Evolutionary conservation across 148 eudicot genomes (phyloP), one percentile per base, ranked within the genome.

Genomic region (Arbutus unedo): DNA sequence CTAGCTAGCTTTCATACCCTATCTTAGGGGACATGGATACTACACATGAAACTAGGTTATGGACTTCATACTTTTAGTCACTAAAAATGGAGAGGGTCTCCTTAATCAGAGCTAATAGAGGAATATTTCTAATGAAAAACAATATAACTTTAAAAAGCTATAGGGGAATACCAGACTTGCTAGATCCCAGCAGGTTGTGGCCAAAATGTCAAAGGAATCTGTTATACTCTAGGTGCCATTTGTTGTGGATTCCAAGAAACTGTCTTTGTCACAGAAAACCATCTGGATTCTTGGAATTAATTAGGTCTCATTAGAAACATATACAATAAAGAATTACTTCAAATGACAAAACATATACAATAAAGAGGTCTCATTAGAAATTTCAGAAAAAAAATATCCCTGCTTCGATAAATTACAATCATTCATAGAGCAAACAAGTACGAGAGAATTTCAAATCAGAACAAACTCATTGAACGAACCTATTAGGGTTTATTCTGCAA

Each of bases 151-250:
- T 23, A 25, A 49, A 49, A 57, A 41, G 51, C 43, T 76, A 14
- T 41, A 16, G 43, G 70, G 70, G 55, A 84, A 80, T 74, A 49
- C 74, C 80, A 68, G 18, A 64, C 75, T 50, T 80, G 54, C 86
- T 60, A 79, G 60, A 84, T 25, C 82, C 75, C 86, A 84, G 59
- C 56, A 60, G 74, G 64, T 84, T 59, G 8, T 48, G 57, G 82
- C 79, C 86, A 80, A 84, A 80, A 62, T 80, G 62, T 80, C 68
- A 38, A 74, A 59, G 86, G 79, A 84, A 84, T 74, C 79, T 79
- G 77, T 38, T 79, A 70, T 54, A 10, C 80, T 16, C 66, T 25
- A 60, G 53, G 79, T 67, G 70, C 71, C 81, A 67, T 67, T 55
- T 77, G 23, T 77, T 77, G 77, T 23, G 85, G 78, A n/a, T 83